These are phyloP conservation scores for Pythium guiyangense DNA, from an alignment of 352 stramenopile genomes.

Conservation along the genomic window DNA sequence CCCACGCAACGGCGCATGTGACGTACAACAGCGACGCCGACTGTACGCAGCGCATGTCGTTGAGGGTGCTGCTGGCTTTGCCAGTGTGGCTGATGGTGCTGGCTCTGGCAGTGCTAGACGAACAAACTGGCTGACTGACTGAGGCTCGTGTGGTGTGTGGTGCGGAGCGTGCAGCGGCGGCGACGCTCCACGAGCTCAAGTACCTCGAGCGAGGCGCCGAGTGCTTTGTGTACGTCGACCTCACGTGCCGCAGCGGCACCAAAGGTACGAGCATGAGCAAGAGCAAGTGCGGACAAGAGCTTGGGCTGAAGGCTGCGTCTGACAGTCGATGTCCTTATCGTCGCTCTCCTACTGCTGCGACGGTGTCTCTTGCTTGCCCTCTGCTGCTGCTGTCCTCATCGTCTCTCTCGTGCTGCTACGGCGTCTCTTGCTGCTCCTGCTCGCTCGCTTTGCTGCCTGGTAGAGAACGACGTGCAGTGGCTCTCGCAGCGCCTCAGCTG, in stretches of 20 bases:
- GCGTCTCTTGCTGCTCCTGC: not conserved
- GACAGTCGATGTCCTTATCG: not conserved
- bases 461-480: conserved; percentile 44
- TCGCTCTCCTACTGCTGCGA: not conserved
- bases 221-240: conserved; percentile 64
- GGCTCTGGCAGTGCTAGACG: not conserved
- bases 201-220: conserved; percentile 66
- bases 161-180: conserved; percentile 26
- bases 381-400: too few relatives aligned
- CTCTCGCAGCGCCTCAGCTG: conserved; percentile 41
- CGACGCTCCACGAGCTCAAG: conserved; percentile 65
- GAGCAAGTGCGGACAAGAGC: too few relatives aligned
- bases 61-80: too few relatives aligned
- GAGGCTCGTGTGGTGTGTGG: not conserved
- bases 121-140: not conserved
- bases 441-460: too few relatives aligned
- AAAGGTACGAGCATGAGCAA: conserved; percentile 42
- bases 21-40: conserved; percentile 67
- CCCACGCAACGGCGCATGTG: conserved; percentile 40
- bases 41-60: conserved; percentile 36
- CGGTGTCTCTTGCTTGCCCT: not conserved
- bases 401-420: too few relatives aligned
- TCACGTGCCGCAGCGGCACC: conserved; percentile 41
- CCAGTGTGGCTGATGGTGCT: too few relatives aligned
- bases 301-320: too few relatives aligned